These are phyloP conservation scores for Maudiozyma saulgeensis DNA, from an alignment of 805 yeast species.

Conservation along the genomic window DNA sequence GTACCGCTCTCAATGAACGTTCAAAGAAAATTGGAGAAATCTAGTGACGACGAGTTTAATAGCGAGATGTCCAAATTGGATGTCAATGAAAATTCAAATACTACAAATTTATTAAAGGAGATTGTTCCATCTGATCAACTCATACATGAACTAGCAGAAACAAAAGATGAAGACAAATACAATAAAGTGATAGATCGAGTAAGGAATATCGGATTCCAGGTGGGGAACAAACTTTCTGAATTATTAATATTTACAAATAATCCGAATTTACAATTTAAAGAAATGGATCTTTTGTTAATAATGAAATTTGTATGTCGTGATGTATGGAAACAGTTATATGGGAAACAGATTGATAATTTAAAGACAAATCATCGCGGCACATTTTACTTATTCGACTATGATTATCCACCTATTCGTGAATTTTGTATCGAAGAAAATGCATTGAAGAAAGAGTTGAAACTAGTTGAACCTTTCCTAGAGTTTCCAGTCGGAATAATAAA, in stretches of 20 bases:
- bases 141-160: slow-evolving; percentile 18
- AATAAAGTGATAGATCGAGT: slow-evolving; percentile 51
- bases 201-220: slow-evolving; percentile 59
- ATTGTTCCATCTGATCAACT: slow-evolving; percentile 20
- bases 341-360: slow-evolving; percentile 84
- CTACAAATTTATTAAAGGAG: not conserved
- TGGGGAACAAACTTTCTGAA: slow-evolving; percentile 54
- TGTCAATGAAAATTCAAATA: slow-evolving; percentile 7
- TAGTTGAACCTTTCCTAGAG: slow-evolving; percentile 27
- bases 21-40: slow-evolving; percentile 34
- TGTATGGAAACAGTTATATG: slow-evolving; percentile 72
- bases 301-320: slow-evolving; percentile 92
- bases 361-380: slow-evolving; percentile 78
- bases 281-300: slow-evolving; percentile 62
- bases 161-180: slow-evolving; percentile 26
- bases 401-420: slow-evolving; percentile 22
- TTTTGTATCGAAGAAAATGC: slow-evolving; percentile 18
- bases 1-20: slow-evolving; percentile 65
- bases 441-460: slow-evolving; percentile 14
- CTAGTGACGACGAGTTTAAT: not conserved
- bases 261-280: slow-evolving; percentile 36
- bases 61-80: slow-evolving; percentile 4
- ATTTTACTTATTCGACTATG: slow-evolving; percentile 27
- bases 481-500: slow-evolving; percentile 27
- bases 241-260: slow-evolving; percentile 39